Evolutionary conservation across 768 basidiomycete genomes (phyloP).

Genomic region (Russula vinacea): DNA sequence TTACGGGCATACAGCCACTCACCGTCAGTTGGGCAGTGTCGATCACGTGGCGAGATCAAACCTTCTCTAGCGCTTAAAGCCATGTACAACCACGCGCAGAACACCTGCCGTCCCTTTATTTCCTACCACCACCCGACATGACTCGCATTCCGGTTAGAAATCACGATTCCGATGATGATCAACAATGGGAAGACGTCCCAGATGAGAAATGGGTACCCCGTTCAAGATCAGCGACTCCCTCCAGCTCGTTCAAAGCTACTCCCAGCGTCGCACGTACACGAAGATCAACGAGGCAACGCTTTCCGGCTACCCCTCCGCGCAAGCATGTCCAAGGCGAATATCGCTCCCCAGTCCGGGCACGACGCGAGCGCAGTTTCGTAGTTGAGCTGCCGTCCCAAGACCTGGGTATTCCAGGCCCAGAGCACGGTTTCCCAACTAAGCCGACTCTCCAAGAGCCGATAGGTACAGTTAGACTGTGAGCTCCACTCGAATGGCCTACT

Average conservation of each 20-base stretch:
- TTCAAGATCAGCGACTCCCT: background rate
- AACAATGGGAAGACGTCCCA: constrained; percentile 19
- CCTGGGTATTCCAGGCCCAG: background rate
- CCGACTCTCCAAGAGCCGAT: background rate
- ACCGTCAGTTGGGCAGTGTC: background rate
- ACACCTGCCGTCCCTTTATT: background rate
- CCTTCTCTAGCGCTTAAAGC: background rate
- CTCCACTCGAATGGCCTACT: background rate
- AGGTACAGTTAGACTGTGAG: background rate
- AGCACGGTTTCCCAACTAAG: no score
- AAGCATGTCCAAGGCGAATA: background rate
- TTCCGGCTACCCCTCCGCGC: background rate
- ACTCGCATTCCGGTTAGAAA: background rate
- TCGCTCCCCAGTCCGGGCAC: constrained; percentile 6
- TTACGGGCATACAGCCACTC: background rate
- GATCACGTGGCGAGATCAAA: constrained; percentile 9
- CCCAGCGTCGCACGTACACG: constrained; percentile 8
- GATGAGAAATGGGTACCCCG: background rate
- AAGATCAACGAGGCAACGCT: constrained; percentile 7
- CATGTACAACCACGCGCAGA: background rate
- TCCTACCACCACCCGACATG: constrained; percentile 12
- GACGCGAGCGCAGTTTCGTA: background rate
- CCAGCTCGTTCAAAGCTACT: constrained; percentile 6
- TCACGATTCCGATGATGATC: background rate
- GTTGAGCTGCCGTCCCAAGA: constrained; percentile 1